These are phyloP conservation scores for Globisporangium lucens DNA, from an alignment of 352 stramenopile genomes.

Conservation along the genomic window DNA sequence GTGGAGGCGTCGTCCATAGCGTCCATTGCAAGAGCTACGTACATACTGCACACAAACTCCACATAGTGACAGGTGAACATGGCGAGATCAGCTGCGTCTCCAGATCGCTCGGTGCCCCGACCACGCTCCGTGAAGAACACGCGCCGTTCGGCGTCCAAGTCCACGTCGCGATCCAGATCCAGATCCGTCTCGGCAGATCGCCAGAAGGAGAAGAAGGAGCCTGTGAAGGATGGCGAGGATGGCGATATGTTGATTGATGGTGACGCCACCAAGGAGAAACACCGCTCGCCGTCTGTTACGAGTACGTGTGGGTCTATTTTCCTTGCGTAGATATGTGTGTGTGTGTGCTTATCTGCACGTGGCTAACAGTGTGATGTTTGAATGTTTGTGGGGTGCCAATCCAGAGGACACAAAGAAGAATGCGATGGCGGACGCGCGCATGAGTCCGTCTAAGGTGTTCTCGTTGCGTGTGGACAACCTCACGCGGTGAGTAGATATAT, in stretches of 20 bases:
- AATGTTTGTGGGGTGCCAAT: not conserved
- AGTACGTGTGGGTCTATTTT: not conserved
- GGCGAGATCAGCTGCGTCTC: slow-evolving; percentile 4
- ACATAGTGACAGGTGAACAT: not conserved
- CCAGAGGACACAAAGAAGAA: slow-evolving; percentile 8
- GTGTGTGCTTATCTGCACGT: not conserved
- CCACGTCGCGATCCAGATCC: slow-evolving; percentile 12
- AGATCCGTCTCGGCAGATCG: not conserved
- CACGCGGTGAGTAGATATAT: slow-evolving; percentile 35
- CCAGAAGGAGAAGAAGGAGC: not conserved
- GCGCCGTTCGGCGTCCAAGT: not conserved
- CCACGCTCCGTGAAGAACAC: not conserved
- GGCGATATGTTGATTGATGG: slow-evolving; percentile 3
- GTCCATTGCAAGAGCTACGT: not conserved
- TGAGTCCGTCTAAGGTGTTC: slow-evolving; percentile 26
- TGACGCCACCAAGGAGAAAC: not conserved
- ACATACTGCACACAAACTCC: no score
- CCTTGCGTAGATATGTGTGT: not conserved
- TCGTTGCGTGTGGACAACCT: slow-evolving; percentile 76
- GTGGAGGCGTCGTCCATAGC: not conserved
- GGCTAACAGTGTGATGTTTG: not conserved
- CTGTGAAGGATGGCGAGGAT: not conserved
- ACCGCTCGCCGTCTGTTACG: slow-evolving; percentile 1
- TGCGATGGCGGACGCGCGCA: slow-evolving; percentile 3
- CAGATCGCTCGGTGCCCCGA: not conserved